These are phyloP conservation scores for Cinnamomum chago DNA, from an alignment of 164 flowering plant genomes.

Conservation along the genomic window DNA sequence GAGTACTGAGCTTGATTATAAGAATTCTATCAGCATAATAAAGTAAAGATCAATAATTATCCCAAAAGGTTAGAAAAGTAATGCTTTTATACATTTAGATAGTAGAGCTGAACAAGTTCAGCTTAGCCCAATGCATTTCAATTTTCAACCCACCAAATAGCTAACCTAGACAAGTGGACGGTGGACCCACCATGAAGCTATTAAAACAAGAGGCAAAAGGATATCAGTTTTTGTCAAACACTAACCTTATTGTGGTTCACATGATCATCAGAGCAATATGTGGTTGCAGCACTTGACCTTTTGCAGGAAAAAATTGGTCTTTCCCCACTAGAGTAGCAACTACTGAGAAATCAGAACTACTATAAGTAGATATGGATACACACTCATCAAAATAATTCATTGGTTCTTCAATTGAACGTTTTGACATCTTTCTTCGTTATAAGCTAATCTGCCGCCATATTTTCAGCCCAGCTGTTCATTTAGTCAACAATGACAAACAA, in stretches of 20 bases:
- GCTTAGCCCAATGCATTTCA: too few species aligned
- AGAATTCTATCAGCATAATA: conserved; percentile 23
- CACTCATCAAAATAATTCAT: conserved; percentile 91
- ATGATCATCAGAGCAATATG: conserved; percentile 10
- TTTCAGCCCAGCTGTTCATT: too few species aligned
- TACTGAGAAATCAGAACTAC: conserved; percentile 77
- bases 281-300: conserved; percentile 25
- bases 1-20: conserved; percentile 15
- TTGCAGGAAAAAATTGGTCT: conserved; percentile 17
- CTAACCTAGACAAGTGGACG: not conserved
- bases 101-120: too few species aligned
- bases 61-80: too few species aligned
- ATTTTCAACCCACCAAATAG: not conserved
- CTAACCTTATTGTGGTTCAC: conserved; percentile 39
- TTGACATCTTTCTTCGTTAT: conserved; percentile 73
- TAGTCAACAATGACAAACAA: too few species aligned
- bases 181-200: not conserved
- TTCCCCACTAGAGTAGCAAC: conserved; percentile 20
- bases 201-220: not conserved
- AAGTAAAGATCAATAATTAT: not conserved
- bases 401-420: conserved; percentile 70
- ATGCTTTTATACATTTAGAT: too few species aligned
- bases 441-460: conserved; percentile 53
- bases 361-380: conserved; percentile 88
- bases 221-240: conserved; percentile 4